Conservation (phyloP, 805 yeast genomes). For the Aciculoconidium aculeatum region DNA sequence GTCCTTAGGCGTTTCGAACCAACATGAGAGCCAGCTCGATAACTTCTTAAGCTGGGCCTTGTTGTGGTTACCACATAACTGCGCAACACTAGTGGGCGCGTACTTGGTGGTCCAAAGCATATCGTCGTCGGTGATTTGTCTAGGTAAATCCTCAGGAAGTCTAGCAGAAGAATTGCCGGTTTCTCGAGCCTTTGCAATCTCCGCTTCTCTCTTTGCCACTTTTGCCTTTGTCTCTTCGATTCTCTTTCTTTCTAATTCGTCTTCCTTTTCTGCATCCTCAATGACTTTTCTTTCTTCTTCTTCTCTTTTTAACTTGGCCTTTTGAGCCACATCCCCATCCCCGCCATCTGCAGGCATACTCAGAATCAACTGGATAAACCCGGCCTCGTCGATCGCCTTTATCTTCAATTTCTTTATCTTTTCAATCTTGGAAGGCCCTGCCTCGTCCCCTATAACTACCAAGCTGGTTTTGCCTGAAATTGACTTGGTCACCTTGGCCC, state of each 20-base stretch:
- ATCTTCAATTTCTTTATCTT: constrained; percentile 68
- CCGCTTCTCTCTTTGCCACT: neutral
- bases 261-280: constrained; percentile 34
- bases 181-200: too few species aligned
- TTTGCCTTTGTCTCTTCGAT: neutral
- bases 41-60: constrained; percentile 66
- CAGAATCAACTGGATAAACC: constrained; percentile 66
- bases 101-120: constrained; percentile 90
- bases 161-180: constrained; percentile 5
- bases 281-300: constrained; percentile 57
- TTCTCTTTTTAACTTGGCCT: constrained; percentile 62
- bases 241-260: constrained; percentile 18
- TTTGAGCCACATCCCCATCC: constrained; percentile 68
- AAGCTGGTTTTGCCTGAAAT: constrained; percentile 80
- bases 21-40: constrained; percentile 66
- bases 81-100: constrained; percentile 73
- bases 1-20: constrained; percentile 56
- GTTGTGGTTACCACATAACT: constrained; percentile 92
- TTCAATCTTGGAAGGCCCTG: constrained; percentile 91
- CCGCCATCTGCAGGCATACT: constrained; percentile 94
- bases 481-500: constrained; percentile 85
- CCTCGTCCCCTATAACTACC: constrained; percentile 91
- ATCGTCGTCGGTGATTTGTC: constrained; percentile 45
- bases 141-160: constrained; percentile 12
- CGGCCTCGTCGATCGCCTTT: constrained; percentile 83